A percentile compares a stretch with the other conserved stretches of the same genome.
phyloP scores from a whole-genome alignment of 1,284 basidiomycete species.

The Puccinia triticina region DNA sequence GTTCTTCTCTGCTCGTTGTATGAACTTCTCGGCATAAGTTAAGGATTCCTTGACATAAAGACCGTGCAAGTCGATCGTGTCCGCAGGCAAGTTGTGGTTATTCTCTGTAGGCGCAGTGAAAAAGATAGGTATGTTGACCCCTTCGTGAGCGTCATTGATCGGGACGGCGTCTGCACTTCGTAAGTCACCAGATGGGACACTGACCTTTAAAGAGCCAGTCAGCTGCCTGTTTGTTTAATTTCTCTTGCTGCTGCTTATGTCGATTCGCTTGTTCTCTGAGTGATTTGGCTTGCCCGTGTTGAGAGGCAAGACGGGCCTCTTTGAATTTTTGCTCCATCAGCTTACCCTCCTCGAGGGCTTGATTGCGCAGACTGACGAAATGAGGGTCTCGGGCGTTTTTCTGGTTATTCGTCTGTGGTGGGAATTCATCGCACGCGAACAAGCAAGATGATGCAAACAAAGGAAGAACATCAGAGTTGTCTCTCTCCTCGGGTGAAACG shows the following conservation, averaged over 20 bases:
- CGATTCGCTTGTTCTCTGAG: conserved; percentile 80
- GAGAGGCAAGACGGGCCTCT: conserved; percentile 63
- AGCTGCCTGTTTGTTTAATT: conserved; percentile 79
- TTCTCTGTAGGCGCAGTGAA: conserved; percentile 73
- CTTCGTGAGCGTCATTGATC: background rate
- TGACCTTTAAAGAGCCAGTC: conserved; percentile 75
- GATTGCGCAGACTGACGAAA: conserved; percentile 71
- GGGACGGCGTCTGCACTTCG: background rate
- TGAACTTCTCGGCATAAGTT: conserved; percentile 1
- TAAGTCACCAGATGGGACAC: conserved; percentile 53
- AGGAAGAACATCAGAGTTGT: background rate
- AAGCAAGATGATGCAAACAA: background rate
- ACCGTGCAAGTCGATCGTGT: conserved; percentile 77
- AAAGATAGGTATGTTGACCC: background rate
- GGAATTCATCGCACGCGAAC: background rate
- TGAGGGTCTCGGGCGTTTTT: conserved; percentile 65
- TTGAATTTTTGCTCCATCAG: conserved; percentile 61
- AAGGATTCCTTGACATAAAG: conserved; percentile 82
- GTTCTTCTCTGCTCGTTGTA: background rate
- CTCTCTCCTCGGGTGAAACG: background rate
- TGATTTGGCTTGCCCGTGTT: conserved; percentile 75
- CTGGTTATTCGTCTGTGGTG: conserved; percentile 67
- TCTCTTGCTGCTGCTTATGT: conserved; percentile 78
- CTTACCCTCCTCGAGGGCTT: conserved; percentile 72
- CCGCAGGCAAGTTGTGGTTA: conserved; percentile 73